Evolutionary conservation across 208 protist genomes (phyloP), one percentile per base, ranked within the genome.

Genomic region (Cochliopodium minus): DNA sequence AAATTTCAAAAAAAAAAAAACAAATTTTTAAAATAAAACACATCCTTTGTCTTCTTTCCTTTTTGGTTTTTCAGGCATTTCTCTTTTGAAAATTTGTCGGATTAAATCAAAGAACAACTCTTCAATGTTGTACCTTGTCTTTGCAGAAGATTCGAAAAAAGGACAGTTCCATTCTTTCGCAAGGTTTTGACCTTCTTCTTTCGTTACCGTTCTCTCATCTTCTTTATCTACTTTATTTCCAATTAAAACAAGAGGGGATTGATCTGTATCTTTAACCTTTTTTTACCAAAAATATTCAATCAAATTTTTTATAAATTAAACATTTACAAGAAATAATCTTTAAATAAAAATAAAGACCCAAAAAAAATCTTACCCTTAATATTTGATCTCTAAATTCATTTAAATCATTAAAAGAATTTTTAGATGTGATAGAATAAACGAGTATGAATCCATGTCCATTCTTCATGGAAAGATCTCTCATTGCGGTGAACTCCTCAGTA

Each of bases 401-500:
- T 25, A 66, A 59, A 0, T 73, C 62, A 34, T 70, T 46, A 61
- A 73, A 73, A 9, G 62, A 53, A 1, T n/a, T 57, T 13, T 26
- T 63, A 25, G 72, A 66, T 9, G 64, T 62, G 20, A 66, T 50
- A 32, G 42, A 42, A 15, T 70, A 67, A 13, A 73, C 45, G 10
- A 43, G 25, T 3, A 59, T n/a, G 25, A 47, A 59, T 29, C 38
- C 55, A 4, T 78, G 62, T 1, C 73, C 61, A n/a, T 4, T 46
- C 29, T 53, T 53, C 22, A 75, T 76, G 29, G 72, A 78, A 48
- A 62, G 54, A n/a, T 61, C 62, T 34, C 66, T 61, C 0, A 78
- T 23, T 22, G 66, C 55, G 4, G 20, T 53, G 43, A 70, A 81
- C n/a, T 83, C 66, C 49, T 73, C 67, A 53, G 71, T 46, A n/a